Evolutionary conservation across 805 yeast genomes (phyloP), one percentile per base, ranked within the genome.

Genomic region (Candida ortonii): DNA sequence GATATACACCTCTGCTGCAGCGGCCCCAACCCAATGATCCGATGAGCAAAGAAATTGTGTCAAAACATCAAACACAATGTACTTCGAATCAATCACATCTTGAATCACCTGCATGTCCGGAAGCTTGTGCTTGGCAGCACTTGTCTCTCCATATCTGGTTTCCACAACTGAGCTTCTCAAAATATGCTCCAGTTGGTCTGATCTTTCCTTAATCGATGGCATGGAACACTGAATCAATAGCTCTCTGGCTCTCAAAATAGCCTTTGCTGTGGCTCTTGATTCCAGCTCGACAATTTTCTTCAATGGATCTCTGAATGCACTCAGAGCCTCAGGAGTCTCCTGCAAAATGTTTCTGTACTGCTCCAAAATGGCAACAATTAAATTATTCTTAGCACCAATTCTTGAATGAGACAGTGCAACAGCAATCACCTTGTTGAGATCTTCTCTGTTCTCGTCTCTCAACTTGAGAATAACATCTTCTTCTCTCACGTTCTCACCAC

Each of bases 171-270:
- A 80, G 7, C 94, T 78, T 62, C 87, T 80, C 63, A 93, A 73
- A 52, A 93, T 93, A 61, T 90, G 97, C 68, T 94, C 97, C 57
- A 93, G 75, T 68, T 94, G 98, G 61, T 90, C 97, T 20, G 95
- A 82, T 68, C 97, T 80, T 66, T 93, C 99, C 62, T 85, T 80
- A 44, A 88, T 81, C 3, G 97, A 88, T 23, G 99, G 99, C 65
- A 93, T 72, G 19, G 97, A 87, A 61, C 97, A 93, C 70, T 89
- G 96, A 53, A 93, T 93, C 53, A 93, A 75, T 41, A 94, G 84
- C 66, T 94, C 99, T 59, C 97, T 80, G 2, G 97, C 97, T 63
- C 86, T 88, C 56, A 93, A 70, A 17, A 96, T 86, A 32, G 90
- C 97, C 70, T 89, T 90, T 18, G 96, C 90, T 22, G 96, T 79